Evolutionary conservation across 306 rosid species (phyloP), one percentile per base, ranked within the genome.

Genomic region (Carpinus viminea): DNA sequence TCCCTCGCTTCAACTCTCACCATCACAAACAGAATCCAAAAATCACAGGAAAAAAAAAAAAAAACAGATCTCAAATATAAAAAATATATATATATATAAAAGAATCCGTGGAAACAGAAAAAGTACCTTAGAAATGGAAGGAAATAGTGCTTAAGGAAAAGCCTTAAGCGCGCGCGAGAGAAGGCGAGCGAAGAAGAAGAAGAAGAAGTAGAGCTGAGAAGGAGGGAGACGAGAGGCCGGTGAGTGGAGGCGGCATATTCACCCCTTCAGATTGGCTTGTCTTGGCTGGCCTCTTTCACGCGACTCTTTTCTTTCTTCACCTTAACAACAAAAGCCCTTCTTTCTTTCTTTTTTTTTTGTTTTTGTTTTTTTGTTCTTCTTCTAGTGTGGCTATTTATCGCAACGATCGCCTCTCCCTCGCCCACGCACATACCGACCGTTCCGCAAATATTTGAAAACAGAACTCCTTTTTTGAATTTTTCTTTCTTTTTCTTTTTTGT

Each of bases 341-440:
- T 4, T 12, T 11, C 2, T 3, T 48, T 41, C 6, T 41, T 31
- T 31, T 31, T 31, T 31, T 31, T 31, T 31, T 0, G 3, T 31
- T 2, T 31, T 31, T 31, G 1, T 31, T 31, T 0, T 0, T 31
- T 2, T 1, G 34, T 31, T 31, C 34, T 38, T 38, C 43, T 41
- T 41, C 45, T 41, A 5, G 45, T 12, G 16, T 2, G 52, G 52
- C 15, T 48, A 48, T 48, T 48, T 48, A 48, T 48, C 65, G 85
- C 76, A 75, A 87, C 59, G 72, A 83, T 87, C 93, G 90, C 87
- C 86, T 77, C 75, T 83, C 45, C 76, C 68, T 52, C 72, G 2
- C 34, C 34, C 34, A 24, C 26, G 64, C 75, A 73, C 76, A 12
- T 69, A 20, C 75, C 7, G 80, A 12, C 64, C 28, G 68, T 80